Conservation (phyloP, 257 asterid species). For the Nicotiana benthamiana region DNA sequence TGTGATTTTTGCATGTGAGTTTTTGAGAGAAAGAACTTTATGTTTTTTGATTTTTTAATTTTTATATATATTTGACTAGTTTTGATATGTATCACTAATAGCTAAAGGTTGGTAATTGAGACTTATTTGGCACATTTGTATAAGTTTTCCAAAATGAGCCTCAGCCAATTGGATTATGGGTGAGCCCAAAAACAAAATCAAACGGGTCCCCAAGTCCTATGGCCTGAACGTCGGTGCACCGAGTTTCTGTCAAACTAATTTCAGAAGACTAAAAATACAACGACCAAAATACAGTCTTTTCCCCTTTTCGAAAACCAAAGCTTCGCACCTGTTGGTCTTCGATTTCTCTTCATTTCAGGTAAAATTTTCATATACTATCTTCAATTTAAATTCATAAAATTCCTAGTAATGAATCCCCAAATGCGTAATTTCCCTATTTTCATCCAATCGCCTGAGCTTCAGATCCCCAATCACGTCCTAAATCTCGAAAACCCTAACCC, state of each 20-base stretch:
- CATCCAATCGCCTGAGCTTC: conserved; percentile 52
- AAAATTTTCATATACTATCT: not conserved
- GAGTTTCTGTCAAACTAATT: not conserved
- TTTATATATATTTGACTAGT: too few species aligned
- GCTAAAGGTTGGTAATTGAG: too few species aligned
- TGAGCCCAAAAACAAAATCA: not conserved
- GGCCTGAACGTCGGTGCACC: not conserved
- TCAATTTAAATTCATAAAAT: not conserved
- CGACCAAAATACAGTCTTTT: too few species aligned
- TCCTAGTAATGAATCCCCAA: conserved; percentile 20
- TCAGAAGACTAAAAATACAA: not conserved
- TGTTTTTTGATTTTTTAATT: too few species aligned
- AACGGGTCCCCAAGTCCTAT: not conserved
- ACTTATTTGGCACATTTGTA: too few species aligned
- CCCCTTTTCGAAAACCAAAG: not conserved
- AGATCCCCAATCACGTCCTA: conserved; percentile 46
- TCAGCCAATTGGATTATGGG: too few species aligned
- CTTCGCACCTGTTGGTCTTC: not conserved
- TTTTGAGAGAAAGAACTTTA: too few species aligned
- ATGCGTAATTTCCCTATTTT: conserved; percentile 37
- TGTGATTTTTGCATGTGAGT: too few species aligned
- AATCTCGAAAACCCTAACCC: conserved; percentile 39
- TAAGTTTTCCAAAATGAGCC: too few species aligned
- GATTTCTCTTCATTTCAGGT: conserved; percentile 5
- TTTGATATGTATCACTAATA: too few species aligned